These are phyloP conservation scores for Conidiobolus incongruus DNA, from an alignment of 371 early-diverging fungal genomes.

Conservation along the genomic window DNA sequence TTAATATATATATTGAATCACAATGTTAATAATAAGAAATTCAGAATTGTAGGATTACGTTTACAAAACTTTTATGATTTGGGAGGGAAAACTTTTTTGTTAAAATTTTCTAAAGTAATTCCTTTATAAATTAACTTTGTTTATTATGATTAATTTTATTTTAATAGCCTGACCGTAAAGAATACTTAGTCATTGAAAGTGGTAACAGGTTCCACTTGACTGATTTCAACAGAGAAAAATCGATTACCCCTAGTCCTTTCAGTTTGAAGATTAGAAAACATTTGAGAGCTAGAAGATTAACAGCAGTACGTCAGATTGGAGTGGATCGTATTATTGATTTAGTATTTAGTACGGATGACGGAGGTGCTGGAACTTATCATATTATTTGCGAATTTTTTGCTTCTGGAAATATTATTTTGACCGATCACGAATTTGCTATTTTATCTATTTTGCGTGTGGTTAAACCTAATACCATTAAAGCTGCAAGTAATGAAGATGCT, in stretches of 20 bases:
- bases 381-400: slow-evolving; percentile 89
- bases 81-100: slow-evolving; percentile 66
- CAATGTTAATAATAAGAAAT: neutral
- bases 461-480: slow-evolving; percentile 35
- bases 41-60: slow-evolving; percentile 50
- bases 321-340: slow-evolving; percentile 85
- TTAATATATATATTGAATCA: neutral
- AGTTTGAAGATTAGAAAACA: slow-evolving; percentile 70
- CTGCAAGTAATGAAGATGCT: neutral
- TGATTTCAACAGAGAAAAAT: slow-evolving; percentile 66
- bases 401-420: slow-evolving; percentile 83
- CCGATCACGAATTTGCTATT: slow-evolving; percentile 70
- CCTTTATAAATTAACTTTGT: neutral
- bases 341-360: slow-evolving; percentile 40
- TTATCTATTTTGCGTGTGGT: slow-evolving; percentile 70
- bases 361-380: slow-evolving; percentile 50
- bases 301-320: slow-evolving; percentile 65
- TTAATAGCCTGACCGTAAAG: slow-evolving; percentile 54
- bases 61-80: slow-evolving; percentile 90
- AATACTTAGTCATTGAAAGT: slow-evolving; percentile 74
- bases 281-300: slow-evolving; percentile 58
- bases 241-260: slow-evolving; percentile 63
- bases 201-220: slow-evolving; percentile 89
- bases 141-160: neutral
- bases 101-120: slow-evolving; percentile 70